Evolutionary conservation across 139 green algal genomes (phyloP), one percentile per base, ranked within the genome.

Genomic region (Chlorella sorokiniana): DNA sequence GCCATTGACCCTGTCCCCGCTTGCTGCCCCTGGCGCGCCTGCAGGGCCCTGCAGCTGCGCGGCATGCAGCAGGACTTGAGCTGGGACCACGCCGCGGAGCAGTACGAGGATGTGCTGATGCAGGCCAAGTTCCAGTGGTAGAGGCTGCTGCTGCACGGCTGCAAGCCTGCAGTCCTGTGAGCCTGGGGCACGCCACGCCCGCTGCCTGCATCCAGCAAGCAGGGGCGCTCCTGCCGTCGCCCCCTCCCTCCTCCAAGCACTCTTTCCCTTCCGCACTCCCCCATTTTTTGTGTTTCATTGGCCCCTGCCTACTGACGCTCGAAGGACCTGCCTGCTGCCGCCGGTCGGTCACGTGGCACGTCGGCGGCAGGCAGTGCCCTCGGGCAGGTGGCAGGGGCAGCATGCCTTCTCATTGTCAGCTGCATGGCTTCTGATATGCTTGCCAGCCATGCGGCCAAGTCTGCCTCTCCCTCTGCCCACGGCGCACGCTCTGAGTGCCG

Each of bases 31-130:
- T 56, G 18, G 2, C 6, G 5, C 16, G 11, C 23, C 25, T 44
- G 51, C 67, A 83, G 71, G 14, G 82, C 48, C 20, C 59, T 97
- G 5, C 83, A 88, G 82, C 35, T 69, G 76, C 82, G 91, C 1
- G 92, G 91, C 69, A 95, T 95, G 91, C 45, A 87, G 70, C 90
- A 95, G 79, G 94, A 98, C 82, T 85, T 97, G 71, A 94, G 84
- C 16, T 99, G 96, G 96, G 90, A 96, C 44, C 85, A 96, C 35
- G 94, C 96, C 0, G 96, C 96, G 5, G 71, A 93, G 73, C 85
- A 91, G 64, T 99, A 99, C 82, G 96, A 99, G 86, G 90, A 98
- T 64, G 90, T 98, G n/a, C 84, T 98, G 48, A 72, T 98, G 40
- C 92, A 90, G 5, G 96, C 95, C 42, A 98, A 98, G 90, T 97